These are phyloP conservation scores for Tulasnella sp. DNA, from an alignment of 768 basidiomycete species.

Conservation along the genomic window DNA sequence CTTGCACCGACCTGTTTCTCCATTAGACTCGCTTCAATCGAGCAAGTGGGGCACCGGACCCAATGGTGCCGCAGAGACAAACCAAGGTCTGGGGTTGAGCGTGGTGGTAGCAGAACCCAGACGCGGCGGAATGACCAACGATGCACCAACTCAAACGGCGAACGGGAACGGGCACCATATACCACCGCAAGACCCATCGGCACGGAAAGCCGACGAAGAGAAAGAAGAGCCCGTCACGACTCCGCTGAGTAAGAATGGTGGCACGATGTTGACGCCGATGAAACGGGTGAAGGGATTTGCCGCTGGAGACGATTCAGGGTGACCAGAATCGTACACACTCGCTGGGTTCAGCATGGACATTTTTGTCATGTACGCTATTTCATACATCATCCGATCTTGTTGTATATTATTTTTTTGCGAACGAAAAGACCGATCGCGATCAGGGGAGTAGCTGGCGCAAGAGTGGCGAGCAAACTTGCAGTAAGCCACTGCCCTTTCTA, in stretches of 20 bases:
- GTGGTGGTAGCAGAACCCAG: not conserved
- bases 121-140: not conserved
- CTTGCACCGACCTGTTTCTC: not conserved
- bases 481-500: too few species aligned
- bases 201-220: not conserved
- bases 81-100: not conserved
- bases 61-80: not conserved
- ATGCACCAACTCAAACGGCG: not conserved
- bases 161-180: not conserved
- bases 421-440: too few species aligned
- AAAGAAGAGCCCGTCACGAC: not conserved
- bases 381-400: too few species aligned
- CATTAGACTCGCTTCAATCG: not conserved
- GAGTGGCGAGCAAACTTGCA: too few species aligned
- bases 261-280: not conserved
- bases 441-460: too few species aligned
- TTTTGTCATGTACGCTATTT: too few species aligned
- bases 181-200: not conserved
- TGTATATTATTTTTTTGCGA: too few species aligned
- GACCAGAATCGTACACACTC: too few species aligned
- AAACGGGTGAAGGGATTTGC: not conserved
- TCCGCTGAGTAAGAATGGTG: not conserved
- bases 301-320: not conserved
- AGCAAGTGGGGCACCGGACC: not conserved
- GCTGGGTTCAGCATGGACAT: too few species aligned